Evolutionary conservation across 306 rosid species (phyloP), one percentile per base, ranked within the genome.

Genomic region (Crotalaria pallida): DNA sequence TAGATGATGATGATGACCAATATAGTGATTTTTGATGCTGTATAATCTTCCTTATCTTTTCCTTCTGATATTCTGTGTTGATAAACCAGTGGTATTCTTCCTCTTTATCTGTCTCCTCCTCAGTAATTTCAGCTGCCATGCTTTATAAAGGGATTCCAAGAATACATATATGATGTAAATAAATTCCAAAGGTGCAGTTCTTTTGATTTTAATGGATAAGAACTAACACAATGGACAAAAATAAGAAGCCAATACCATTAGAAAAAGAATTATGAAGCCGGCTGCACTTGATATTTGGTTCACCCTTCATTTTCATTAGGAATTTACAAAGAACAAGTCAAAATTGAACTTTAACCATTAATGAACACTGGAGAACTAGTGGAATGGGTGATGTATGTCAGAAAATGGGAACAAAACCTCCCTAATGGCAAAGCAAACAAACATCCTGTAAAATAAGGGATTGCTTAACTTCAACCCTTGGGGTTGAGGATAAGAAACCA

Each of bases 91-190:
- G 71, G n/a, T n/a, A n/a, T n/a, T n/a, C n/a, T 11, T 24, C 61
- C 3, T 81, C 92, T 75, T 85, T 92, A 52, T 79, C 78, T 34
- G 29, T 58, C 47, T 89, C 88, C 47, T 89, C 88, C 72, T 88
- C 88, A 4, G 80, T 79, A 68, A 88, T 87, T 76, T 87, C 90
- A 47, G 77, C 51, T 36, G 29, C 17, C 89, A 87, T 73, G 10
- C 49, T 72, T 24, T 72, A 10, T 52, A 19, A 17, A 62, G 53
- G 72, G 67, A 44, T 52, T 65, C 13, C 22, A 56, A 33, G 40
- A 17, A 12, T 12, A 12, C 18, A 10, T 55, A 59, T 19, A 18
- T 21, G 23, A 71, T 22, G 41, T 12, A 52, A 26, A 22, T 61
- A 47, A 51, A 75, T n/a, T 40, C 67, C 26, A 36, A 13, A 57